Evolutionary conservation across 148 eudicot species (phyloP).

Genomic region (Rhododendron griersonianum): DNA sequence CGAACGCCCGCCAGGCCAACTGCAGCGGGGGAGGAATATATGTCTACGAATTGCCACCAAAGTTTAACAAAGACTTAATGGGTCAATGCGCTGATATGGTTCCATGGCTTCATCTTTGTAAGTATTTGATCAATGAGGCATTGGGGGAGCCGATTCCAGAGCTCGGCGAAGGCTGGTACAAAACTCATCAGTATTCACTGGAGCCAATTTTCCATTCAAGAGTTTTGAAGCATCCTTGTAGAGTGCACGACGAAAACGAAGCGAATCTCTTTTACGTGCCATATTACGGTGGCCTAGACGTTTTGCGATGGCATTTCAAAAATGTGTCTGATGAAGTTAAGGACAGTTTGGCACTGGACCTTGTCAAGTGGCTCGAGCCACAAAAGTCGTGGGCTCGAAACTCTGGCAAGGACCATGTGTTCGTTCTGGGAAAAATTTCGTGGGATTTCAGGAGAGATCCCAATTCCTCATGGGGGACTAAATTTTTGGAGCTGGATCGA

Average conservation of each 20-base stretch:
- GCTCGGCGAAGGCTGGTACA: conserved; percentile 71
- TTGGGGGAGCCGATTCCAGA: conserved; percentile 53
- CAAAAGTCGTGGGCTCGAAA: conserved; percentile 46
- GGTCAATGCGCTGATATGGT: conserved; percentile 47
- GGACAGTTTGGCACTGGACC: conserved; percentile 46
- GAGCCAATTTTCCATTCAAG: conserved; percentile 72
- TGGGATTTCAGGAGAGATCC: conserved; percentile 68
- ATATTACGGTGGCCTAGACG: conserved; percentile 67
- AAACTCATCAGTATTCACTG: conserved; percentile 67
- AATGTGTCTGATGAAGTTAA: conserved; percentile 46
- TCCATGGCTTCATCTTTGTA: conserved; percentile 55
- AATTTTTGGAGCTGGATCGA: conserved; percentile 42
- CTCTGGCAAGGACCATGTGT: conserved; percentile 63
- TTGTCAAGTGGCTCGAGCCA: conserved; percentile 53
- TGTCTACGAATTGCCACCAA: conserved; percentile 71
- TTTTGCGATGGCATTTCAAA: conserved; percentile 73
- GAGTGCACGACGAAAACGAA: conserved; percentile 47
- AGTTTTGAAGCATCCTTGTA: conserved; percentile 70
- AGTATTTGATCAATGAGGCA: conserved; percentile 43
- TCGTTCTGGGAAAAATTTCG: conserved; percentile 69
- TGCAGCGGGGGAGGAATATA: conserved; percentile 65
- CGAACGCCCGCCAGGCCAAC: conserved; percentile 12
- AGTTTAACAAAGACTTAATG: conserved; percentile 63
- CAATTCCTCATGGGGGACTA: conserved; percentile 50
- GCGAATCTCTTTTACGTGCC: conserved; percentile 83